Base-by-base conservation (phyloP, 805 yeast species). In the Starmera amethionina region DNA sequence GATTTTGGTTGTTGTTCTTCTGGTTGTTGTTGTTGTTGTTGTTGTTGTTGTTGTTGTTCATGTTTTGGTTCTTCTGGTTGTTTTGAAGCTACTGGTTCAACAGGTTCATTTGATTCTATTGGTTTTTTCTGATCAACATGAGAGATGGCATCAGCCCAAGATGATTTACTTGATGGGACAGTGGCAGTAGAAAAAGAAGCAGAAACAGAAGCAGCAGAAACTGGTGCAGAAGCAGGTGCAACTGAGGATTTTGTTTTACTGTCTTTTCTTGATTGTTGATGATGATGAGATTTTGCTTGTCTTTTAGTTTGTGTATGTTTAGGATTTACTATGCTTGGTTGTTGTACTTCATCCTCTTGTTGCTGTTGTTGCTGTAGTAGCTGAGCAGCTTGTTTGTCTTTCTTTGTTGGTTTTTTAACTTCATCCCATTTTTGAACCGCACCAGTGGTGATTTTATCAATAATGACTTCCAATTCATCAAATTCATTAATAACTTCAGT, bases 361-460 rank as follows among this genome's bases (percentile, higher is more conserved):
- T 39, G 44, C 34, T 37, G 48, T 40, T 46, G 43, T 29, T 47
- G 47, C 30, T 40, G 45, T 34, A 36, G 45, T 35, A 43, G 48
- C 39, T 46, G 44, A 27, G 45, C 41, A 48, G 58, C 64, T 64
- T 67, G 58, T 58, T 67, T 66, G 61, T 75, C 64, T 72, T 73
- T 75, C 60, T 79, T 82, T 36, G 73, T 53, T 27, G 72, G 72
- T 52, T 68, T 83, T 62, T 79, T 80, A 47, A 86, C 95, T 52
- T 89, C 93, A 58, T 87, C 97, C 96, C 97, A 90, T 63, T 83
- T 86, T 50, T 82, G 73, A 32, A 86, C 94, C 54, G 83, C 82
- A 49, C 96, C 95, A 46, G 87, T 84, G 42, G 94, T 80, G 62
- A 93, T 89, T 60, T 87, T 80, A 56, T 82, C 89, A 47, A 86